Percentiles rank a stretch among this genome's conserved stretches.
These are phyloP conservation scores for Pseudogymnoascus verrucosus DNA, from an alignment of 2,329 filamentous ascomycete species.

Conservation along the genomic window DNA sequence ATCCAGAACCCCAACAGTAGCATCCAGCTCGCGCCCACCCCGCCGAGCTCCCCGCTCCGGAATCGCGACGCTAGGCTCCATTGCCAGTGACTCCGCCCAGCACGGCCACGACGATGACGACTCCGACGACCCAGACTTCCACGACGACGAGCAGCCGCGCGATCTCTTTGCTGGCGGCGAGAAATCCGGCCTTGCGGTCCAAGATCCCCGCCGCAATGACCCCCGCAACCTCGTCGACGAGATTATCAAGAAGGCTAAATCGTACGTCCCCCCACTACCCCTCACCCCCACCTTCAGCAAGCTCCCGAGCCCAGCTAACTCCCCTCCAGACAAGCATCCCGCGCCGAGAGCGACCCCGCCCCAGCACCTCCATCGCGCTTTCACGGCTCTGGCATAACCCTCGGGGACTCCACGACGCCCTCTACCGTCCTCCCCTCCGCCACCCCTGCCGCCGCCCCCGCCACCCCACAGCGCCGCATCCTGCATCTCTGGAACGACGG, in stretches of 20 bases:
- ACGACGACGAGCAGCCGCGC: conserved; percentile 49
- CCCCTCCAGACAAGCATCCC: conserved; percentile 47
- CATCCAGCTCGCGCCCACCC: conserved; percentile 19
- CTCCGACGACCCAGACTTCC: conserved; percentile 48
- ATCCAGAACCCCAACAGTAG: conserved; percentile 27
- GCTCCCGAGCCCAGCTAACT: not conserved
- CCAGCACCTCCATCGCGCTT: conserved; percentile 48
- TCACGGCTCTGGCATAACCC: conserved; percentile 62
- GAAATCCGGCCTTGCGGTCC: conserved; percentile 66
- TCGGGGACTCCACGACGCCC: conserved; percentile 69
- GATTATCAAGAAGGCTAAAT: conserved; percentile 55
- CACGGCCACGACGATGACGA: conserved; percentile 52
- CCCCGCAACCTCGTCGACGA: conserved; percentile 52
- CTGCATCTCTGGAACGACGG: conserved; percentile 78
- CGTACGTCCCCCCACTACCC: conserved; percentile 33
- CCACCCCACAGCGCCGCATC: conserved; percentile 54
- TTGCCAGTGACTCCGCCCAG: conserved; percentile 30
- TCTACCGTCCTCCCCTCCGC: conserved; percentile 55
- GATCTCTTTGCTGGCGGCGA: conserved; percentile 80
- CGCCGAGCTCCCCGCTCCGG: conserved; percentile 32
- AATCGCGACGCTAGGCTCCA: conserved; percentile 51
- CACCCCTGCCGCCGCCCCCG: conserved; percentile 25
- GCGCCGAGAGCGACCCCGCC: conserved; percentile 44
- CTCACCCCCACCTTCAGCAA: not conserved
- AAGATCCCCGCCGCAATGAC: conserved; percentile 49